These are phyloP conservation scores for Sarcodon aspratus DNA, from an alignment of 768 basidiomycete genomes.

Conservation along the genomic window DNA sequence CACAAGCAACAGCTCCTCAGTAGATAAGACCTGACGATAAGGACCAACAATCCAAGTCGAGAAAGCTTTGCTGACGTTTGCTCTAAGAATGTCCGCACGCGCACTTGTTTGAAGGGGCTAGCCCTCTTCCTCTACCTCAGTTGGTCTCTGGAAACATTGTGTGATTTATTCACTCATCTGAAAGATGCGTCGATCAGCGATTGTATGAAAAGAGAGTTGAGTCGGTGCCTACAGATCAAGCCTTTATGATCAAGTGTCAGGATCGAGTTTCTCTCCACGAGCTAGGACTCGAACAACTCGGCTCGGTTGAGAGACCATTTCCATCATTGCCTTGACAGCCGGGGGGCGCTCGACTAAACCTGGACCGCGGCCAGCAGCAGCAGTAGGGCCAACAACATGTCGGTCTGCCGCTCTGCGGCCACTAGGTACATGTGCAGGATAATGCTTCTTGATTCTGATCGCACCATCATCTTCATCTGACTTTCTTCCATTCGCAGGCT, in stretches of 20 bases:
- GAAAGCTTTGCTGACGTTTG: too few species aligned
- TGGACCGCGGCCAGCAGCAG: conserved; percentile 8
- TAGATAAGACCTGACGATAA: too few species aligned
- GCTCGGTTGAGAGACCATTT: conserved; percentile 59
- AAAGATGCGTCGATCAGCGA: background rate
- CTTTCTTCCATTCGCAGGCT: background rate
- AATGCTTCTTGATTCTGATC: background rate
- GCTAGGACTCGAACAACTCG: conserved; percentile 73
- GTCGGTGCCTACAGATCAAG: background rate
- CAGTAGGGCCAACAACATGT: conserved; percentile 1
- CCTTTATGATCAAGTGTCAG: conserved; percentile 8
- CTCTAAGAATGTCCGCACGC: too few species aligned
- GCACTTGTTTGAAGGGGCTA: too few species aligned
- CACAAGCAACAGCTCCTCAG: too few species aligned
- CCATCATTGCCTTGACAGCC: conserved; percentile 77
- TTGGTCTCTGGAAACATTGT: too few species aligned
- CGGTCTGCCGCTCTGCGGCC: background rate
- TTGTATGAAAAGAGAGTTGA: background rate
- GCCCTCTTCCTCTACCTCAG: too few species aligned
- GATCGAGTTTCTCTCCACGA: conserved; percentile 76
- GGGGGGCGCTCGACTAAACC: conserved; percentile 67
- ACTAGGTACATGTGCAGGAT: background rate
- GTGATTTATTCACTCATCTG: background rate
- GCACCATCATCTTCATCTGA: conserved; percentile 14
- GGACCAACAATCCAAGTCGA: too few species aligned